Conservation (phyloP, 78 protist genomes). For the Dictyostelium intermedium region DNA sequence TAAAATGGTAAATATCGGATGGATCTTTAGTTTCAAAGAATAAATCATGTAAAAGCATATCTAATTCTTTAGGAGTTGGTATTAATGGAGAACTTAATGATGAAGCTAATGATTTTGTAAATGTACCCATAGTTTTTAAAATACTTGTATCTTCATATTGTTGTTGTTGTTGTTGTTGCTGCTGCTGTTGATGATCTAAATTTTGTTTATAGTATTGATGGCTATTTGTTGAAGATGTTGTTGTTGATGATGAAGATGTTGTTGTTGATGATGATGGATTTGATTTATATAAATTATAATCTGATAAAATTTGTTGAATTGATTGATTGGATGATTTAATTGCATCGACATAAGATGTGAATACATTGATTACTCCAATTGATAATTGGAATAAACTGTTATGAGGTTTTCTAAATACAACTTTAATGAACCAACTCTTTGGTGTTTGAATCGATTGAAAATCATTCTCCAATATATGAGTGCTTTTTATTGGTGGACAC, state of each 20-base stretch:
- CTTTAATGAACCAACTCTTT: conserved; percentile 71
- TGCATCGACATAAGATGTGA: conserved; percentile 23
- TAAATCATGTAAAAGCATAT: conserved; percentile 24
- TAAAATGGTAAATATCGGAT: conserved; percentile 37
- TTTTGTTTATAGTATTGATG: not conserved
- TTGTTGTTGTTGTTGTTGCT: not conserved
- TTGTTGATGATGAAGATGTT: not conserved
- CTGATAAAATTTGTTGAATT: conserved; percentile 18
- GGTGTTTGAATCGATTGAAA: conserved; percentile 28
- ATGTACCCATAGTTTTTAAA: conserved; percentile 29
- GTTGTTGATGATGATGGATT: not conserved
- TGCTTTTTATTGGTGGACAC: conserved; percentile 61
- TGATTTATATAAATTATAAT: conserved; percentile 37
- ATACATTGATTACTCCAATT: conserved; percentile 16
- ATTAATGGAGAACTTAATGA: conserved; percentile 43
- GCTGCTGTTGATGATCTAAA: not conserved
- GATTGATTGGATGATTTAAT: not conserved
- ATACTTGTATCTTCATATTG: not conserved
- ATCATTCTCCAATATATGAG: conserved; percentile 54
- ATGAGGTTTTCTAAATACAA: conserved; percentile 49
- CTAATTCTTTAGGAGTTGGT: conserved; percentile 43
- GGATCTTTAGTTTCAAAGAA: conserved; percentile 46
- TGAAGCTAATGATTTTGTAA: conserved; percentile 44
- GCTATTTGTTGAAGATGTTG: not conserved
- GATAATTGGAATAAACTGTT: conserved; percentile 26